Conservation (phyloP, 2,329 filamentous ascomycete species). For the Colletotrichum sp. region DNA sequence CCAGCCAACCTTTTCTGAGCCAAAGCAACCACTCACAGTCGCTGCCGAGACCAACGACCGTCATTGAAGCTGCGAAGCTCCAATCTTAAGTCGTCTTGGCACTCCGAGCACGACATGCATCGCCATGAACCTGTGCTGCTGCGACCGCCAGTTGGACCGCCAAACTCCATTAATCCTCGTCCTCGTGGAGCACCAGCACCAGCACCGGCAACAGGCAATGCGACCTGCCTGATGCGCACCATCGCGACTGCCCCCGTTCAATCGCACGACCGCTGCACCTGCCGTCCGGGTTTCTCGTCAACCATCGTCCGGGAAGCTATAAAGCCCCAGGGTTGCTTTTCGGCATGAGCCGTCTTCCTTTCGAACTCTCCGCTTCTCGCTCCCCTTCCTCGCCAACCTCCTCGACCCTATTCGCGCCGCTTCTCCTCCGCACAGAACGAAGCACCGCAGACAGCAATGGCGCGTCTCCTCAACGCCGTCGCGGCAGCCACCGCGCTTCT, state of each 20-base stretch:
- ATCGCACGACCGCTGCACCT: background rate
- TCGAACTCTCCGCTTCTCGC: background rate
- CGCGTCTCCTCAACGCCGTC: conserved; percentile 10
- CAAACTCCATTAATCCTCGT: background rate
- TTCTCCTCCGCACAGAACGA: background rate
- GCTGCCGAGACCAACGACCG: background rate
- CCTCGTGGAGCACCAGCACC: background rate
- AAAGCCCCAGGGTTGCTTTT: background rate
- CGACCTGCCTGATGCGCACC: background rate
- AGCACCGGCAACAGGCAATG: background rate
- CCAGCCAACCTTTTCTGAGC: background rate
- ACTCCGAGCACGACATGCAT: background rate
- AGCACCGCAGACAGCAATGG: background rate
- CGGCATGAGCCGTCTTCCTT: background rate
- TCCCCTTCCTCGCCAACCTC: background rate
- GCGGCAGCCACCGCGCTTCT: conserved; percentile 5
- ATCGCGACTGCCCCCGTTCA: background rate
- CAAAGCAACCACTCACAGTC: background rate
- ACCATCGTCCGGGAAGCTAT: background rate
- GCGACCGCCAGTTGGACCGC: background rate
- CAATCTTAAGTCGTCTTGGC: conserved; percentile 1
- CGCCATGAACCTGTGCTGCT: background rate
- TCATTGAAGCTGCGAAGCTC: background rate
- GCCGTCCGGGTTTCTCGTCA: background rate
- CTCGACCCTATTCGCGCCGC: background rate